Conservation (phyloP, 257 asterid species). For the Nemophila menziesii region DNA sequence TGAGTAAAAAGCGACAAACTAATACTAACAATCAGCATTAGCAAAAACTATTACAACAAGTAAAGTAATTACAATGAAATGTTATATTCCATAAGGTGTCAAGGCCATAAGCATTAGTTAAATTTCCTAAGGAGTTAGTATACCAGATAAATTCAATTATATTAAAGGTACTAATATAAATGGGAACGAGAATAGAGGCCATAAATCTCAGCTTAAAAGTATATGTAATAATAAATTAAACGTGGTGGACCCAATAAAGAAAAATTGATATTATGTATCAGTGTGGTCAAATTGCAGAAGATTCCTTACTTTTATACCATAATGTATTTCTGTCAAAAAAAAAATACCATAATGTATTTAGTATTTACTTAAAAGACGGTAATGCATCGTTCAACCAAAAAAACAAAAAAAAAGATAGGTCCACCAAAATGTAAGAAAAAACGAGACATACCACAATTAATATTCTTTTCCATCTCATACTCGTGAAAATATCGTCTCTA, state of each 20-base stretch:
- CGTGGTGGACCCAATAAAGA: background rate
- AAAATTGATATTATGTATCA: too few species aligned
- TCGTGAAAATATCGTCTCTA: background rate
- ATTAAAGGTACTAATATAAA: background rate
- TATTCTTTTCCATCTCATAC: background rate
- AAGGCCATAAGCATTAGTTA: background rate
- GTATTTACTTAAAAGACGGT: too few species aligned
- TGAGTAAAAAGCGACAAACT: background rate
- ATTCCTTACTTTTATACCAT: background rate
- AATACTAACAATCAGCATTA: background rate
- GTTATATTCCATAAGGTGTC: background rate
- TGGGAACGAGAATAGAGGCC: background rate
- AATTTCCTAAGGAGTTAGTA: background rate
- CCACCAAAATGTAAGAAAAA: background rate
- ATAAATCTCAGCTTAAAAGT: background rate
- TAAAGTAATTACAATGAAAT: background rate
- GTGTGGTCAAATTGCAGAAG: background rate
- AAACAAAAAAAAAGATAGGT: background rate
- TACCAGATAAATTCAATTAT: too few species aligned
- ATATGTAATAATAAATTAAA: too few species aligned
- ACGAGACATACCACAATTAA: background rate
- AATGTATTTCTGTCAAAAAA: too few species aligned
- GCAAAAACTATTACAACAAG: background rate
- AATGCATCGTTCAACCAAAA: too few species aligned
- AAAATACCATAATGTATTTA: too few species aligned